Base-by-base conservation (phyloP, 306 rosid genomes). In the Elaeagnus macrophylla region DNA sequence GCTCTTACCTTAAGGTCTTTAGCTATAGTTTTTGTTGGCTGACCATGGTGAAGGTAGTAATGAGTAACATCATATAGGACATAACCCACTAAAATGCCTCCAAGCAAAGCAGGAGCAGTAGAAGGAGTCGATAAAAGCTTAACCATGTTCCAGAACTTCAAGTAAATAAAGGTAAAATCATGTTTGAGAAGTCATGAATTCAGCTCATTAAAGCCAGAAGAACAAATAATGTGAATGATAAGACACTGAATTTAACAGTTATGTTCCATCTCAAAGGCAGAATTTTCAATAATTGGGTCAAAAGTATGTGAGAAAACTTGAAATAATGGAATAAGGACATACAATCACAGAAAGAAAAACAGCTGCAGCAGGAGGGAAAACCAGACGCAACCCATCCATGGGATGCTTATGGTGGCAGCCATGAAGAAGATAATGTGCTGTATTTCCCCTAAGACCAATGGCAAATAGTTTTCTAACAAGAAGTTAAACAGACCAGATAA, bases 341-440 rank as follows among this genome's bases (percentile, higher is more conserved):
- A 88, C 96, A 48, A 86, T 91, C n/a, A 82, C 41, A 54, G 69
- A 64, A 32, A 88, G 67, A 63, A 84, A 48, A 61, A 88, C 85
- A 7, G 96, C 61, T 18, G 82, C 94, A 45, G 82, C 67, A 17
- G 96, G 96, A 46, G 97, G 94, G 37, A 82, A 84, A 64, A 84
- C 94, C 50, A 88, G 97, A 56, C 94, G 85, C 79, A 88, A 68
- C 44, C 94, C 80, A 68, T 88, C 97, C 94, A 78, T 88, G 18
- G 97, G 97, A 62, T 88, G 94, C 78, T 88, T 88, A 69, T 84
- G 97, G 67, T 88, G 97, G 78, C 84, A 82, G 41, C 97, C 97
- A 75, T 88, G 97, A 55, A 88, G 67, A 55, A 84, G 86, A 80
- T 82, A 84, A 61, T 88, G 97, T 13, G 76, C 1, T 59, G 94